A percentile compares a stretch with the other conserved stretches of the same genome.
Evolutionary conservation across 1,139 yeast species (phyloP).

Genomic region (Pneumocystis carinii): DNA sequence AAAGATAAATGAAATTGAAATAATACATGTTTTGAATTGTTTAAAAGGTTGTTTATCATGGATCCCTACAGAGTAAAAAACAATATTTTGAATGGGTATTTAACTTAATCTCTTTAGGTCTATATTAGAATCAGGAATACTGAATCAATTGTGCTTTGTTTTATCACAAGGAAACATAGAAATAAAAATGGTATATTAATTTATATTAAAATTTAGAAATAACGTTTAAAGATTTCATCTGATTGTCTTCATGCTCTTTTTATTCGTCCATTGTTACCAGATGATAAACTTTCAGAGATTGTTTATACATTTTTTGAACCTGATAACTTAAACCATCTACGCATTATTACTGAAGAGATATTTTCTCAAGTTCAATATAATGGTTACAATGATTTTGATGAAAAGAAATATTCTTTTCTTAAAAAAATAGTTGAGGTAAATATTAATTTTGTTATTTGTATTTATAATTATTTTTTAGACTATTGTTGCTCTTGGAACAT

Average conservation of each 20-base stretch:
- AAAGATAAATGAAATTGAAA: conserved; percentile 26
- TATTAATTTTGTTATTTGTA: background rate
- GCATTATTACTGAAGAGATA: conserved; percentile 14
- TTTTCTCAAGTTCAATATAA: conserved; percentile 53
- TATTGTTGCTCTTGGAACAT: conserved; percentile 31
- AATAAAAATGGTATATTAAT: conserved; percentile 37
- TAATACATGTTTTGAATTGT: conserved; percentile 56
- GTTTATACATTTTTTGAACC: conserved; percentile 65
- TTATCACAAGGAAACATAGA: conserved; percentile 46
- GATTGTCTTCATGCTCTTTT: conserved; percentile 83
- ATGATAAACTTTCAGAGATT: conserved; percentile 62
- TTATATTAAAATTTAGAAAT: background rate
- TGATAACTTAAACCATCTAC: conserved; percentile 38
- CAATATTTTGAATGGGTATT: background rate
- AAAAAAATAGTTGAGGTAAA: conserved; percentile 65
- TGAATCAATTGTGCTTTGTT: conserved; percentile 50
- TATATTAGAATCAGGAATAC: conserved; percentile 49
- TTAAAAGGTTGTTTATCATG: conserved; percentile 83
- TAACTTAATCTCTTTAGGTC: conserved; percentile 36
- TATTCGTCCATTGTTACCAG: conserved; percentile 58
- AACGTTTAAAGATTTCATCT: conserved; percentile 38
- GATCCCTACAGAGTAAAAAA: conserved; percentile 35
- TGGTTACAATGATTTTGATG: conserved; percentile 56
- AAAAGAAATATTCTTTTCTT: conserved; percentile 56
- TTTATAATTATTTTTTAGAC: background rate